Evolutionary conservation across 352 stramenopile species (phyloP).

Genomic region (Pythium oligandrum): DNA sequence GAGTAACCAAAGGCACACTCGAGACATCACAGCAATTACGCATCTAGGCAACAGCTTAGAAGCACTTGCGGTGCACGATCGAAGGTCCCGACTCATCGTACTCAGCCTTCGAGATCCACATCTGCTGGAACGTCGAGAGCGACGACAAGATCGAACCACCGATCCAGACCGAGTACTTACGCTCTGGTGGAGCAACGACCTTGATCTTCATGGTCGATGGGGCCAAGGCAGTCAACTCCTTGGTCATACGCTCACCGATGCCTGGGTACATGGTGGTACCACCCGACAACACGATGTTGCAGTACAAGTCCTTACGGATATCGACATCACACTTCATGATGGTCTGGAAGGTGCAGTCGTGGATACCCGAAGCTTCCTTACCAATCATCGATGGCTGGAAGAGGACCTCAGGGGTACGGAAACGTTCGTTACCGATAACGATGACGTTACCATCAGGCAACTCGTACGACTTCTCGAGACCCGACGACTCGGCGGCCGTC

Average conservation of each 20-base stretch:
- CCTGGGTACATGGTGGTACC: constrained; percentile 92
- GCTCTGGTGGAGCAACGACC: constrained; percentile 87
- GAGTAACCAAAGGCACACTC: too few species aligned
- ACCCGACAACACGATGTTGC: constrained; percentile 93
- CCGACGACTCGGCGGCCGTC: constrained; percentile 48
- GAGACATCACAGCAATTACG: not conserved
- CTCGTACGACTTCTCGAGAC: constrained; percentile 92
- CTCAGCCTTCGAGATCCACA: constrained; percentile 96
- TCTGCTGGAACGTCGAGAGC: constrained; percentile 95
- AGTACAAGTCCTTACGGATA: constrained; percentile 90
- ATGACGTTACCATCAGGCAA: constrained; percentile 94
- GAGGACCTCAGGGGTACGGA: constrained; percentile 89
- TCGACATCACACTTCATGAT: constrained; percentile 86
- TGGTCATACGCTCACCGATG: constrained; percentile 88
- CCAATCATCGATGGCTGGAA: constrained; percentile 92
- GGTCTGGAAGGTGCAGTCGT: constrained; percentile 46
- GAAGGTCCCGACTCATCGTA: constrained; percentile 94
- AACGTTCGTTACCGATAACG: constrained; percentile 91
- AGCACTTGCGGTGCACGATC: constrained; percentile 95
- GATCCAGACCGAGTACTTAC: constrained; percentile 95
- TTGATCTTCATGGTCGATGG: constrained; percentile 93
- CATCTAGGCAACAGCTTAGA: constrained; percentile 42
- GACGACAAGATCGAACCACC: constrained; percentile 94
- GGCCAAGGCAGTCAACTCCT: constrained; percentile 84
- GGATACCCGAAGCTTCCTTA: constrained; percentile 77